phyloP scores from a whole-genome alignment of 129 eudicot species.

The Pseudognaphalium luteoalbum region DNA sequence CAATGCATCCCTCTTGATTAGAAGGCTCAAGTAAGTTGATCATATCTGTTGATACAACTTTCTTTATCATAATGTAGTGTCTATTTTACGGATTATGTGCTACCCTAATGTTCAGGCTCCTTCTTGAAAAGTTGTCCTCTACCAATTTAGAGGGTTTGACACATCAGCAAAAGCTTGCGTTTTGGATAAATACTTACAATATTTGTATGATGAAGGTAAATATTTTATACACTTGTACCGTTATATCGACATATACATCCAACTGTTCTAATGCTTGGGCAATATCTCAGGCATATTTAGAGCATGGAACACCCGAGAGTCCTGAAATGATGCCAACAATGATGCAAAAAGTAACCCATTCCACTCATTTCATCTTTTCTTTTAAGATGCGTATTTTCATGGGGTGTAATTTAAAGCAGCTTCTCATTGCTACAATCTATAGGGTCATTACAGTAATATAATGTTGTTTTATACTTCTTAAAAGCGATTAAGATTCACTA shows the following conservation, averaged over 20 bases:
- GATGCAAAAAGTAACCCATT: conserved; percentile 75
- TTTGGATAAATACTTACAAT: conserved; percentile 90
- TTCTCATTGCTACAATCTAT: background rate
- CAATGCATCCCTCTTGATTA: conserved; percentile 67
- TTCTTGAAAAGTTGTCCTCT: conserved; percentile 69
- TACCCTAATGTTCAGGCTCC: conserved; percentile 54
- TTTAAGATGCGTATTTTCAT: background rate
- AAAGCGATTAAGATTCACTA: background rate
- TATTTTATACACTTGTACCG: background rate
- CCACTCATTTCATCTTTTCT: conserved; percentile 1
- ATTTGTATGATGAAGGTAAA: conserved; percentile 95
- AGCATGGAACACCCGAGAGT: conserved; percentile 72
- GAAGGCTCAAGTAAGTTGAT: conserved; percentile 68
- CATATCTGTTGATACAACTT: background rate
- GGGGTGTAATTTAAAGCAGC: background rate
- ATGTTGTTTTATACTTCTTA: background rate
- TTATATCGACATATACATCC: background rate
- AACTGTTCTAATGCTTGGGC: conserved; percentile 9
- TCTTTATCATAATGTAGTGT: background rate
- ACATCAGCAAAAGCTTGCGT: conserved; percentile 91
- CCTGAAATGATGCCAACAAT: conserved; percentile 63
- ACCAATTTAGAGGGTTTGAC: conserved; percentile 65
- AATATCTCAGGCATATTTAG: conserved; percentile 73
- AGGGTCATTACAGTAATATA: background rate
- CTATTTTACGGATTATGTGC: conserved; percentile 2